A percentile compares a stretch with the other conserved stretches of the same genome.
phyloP scores from a whole-genome alignment of 1,284 basidiomycete species.

The Leccinum solheimii region DNA sequence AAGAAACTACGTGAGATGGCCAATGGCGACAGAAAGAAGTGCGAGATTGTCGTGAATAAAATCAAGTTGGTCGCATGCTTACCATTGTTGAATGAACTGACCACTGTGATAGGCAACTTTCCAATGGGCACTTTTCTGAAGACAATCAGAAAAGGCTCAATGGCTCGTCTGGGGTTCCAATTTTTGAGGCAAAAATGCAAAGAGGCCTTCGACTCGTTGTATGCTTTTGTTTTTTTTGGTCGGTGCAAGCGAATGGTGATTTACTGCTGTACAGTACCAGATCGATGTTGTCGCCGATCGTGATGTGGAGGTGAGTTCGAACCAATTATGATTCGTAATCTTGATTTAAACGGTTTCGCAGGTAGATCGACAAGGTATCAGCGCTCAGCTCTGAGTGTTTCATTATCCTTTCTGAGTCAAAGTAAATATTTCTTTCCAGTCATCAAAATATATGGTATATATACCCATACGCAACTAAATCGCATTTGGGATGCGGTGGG shows the following conservation, averaged over 20 bases:
- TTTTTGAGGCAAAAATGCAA: constrained; percentile 72
- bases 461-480: constrained; percentile 60
- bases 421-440: constrained; percentile 36
- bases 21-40: constrained; percentile 43
- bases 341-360: constrained; percentile 20
- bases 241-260: neutral
- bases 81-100: constrained; percentile 2
- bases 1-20: constrained; percentile 43
- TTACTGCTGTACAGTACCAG: constrained; percentile 50
- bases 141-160: constrained; percentile 67
- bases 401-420: neutral
- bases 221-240: constrained; percentile 19
- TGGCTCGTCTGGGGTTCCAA: constrained; percentile 49
- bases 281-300: constrained; percentile 58
- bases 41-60: constrained; percentile 55
- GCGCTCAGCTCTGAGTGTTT: neutral
- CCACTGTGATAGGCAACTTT: constrained; percentile 50
- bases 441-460: constrained; percentile 63
- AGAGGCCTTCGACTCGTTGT: constrained; percentile 62
- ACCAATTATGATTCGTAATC: neutral
- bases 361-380: constrained; percentile 56
- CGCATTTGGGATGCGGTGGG: constrained; percentile 60
- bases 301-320: constrained; percentile 45
- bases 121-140: constrained; percentile 63
- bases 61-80: constrained; percentile 45